Conservation (phyloP, 805 yeast genomes). For the Sugiyamaella valdiviana region DNA sequence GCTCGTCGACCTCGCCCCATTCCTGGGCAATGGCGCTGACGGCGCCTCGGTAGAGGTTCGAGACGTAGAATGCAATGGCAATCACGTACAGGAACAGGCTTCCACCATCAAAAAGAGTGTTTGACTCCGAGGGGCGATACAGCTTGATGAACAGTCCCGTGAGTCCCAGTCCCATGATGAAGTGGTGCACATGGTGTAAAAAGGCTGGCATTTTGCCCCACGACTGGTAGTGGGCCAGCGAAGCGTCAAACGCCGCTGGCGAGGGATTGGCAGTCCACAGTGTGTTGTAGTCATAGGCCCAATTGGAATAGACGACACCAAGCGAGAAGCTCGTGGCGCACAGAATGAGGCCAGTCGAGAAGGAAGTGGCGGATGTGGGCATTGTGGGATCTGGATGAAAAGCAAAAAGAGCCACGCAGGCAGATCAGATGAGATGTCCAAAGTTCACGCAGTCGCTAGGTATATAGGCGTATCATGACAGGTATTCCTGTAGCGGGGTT, state of each 20-base stretch:
- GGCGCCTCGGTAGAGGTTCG: constrained; percentile 79
- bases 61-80: constrained; percentile 71
- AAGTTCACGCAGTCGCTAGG: not conserved
- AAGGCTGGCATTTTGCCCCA: constrained; percentile 63
- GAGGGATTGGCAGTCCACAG: constrained; percentile 56
- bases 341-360: constrained; percentile 28
- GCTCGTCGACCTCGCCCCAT: constrained; percentile 92
- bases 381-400: constrained; percentile 10
- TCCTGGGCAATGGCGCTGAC: constrained; percentile 59
- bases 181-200: constrained; percentile 58
- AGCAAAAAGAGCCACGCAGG: not conserved
- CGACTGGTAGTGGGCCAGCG: constrained; percentile 65
- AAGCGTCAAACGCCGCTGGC: constrained; percentile 48
- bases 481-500: not conserved
- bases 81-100: constrained; percentile 66
- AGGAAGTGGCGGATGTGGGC: constrained; percentile 31
- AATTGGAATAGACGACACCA: constrained; percentile 72
- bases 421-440: not conserved
- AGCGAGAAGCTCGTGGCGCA: constrained; percentile 63
- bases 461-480: not conserved
- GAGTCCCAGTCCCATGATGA: constrained; percentile 57
- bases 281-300: constrained; percentile 74
- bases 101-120: constrained; percentile 86
- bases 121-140: constrained; percentile 80
- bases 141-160: constrained; percentile 69